A percentile compares a stretch with the other conserved stretches of the same genome.
Evolutionary conservation across 2,329 filamentous ascomycete species (phyloP).

Genomic region (Iodosphaeria phyllophila): DNA sequence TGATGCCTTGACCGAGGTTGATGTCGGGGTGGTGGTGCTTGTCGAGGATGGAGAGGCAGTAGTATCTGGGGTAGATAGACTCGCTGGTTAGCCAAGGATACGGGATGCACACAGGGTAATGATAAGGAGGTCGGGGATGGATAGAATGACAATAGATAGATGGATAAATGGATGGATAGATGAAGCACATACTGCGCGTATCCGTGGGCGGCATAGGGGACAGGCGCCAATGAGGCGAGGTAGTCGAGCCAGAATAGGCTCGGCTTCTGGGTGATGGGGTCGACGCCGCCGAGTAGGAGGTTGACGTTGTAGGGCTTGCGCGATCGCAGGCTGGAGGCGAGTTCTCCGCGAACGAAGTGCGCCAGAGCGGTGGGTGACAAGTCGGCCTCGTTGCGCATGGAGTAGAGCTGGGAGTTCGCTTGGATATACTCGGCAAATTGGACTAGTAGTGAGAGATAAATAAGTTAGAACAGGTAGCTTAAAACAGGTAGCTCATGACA

Average conservation of each 20-base stretch:
- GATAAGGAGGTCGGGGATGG: too few species aligned
- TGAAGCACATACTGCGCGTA: slow-evolving; percentile 99
- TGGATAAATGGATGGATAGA: too few species aligned
- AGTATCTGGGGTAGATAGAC: slow-evolving; percentile 78
- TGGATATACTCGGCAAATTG: slow-evolving; percentile 99
- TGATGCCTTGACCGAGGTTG: slow-evolving; percentile 70
- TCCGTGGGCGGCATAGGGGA: slow-evolving; percentile 93
- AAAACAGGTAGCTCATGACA: not conserved
- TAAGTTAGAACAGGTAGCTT: not conserved
- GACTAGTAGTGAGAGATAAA: slow-evolving; percentile 29
- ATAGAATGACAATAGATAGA: too few species aligned
- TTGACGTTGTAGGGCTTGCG: slow-evolving; percentile 95
- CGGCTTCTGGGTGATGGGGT: slow-evolving; percentile 80
- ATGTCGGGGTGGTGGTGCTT: slow-evolving; percentile 98
- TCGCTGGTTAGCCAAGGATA: too few species aligned
- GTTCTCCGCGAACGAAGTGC: slow-evolving; percentile 83
- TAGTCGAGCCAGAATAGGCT: slow-evolving; percentile 96
- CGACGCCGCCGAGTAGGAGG: slow-evolving; percentile 81
- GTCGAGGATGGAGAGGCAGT: slow-evolving; percentile 92
- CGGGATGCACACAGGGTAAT: too few species aligned
- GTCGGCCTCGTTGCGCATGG: slow-evolving; percentile 92
- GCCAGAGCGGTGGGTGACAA: slow-evolving; percentile 78
- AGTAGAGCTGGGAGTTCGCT: slow-evolving; percentile 94
- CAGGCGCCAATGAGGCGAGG: slow-evolving; percentile 67
- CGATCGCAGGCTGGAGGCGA: slow-evolving; percentile 77